A percentile compares a stretch with the other conserved stretches of the same genome.
These are phyloP conservation scores for Neoboletus magnificus DNA, from an alignment of 768 basidiomycete species.

Conservation along the genomic window DNA sequence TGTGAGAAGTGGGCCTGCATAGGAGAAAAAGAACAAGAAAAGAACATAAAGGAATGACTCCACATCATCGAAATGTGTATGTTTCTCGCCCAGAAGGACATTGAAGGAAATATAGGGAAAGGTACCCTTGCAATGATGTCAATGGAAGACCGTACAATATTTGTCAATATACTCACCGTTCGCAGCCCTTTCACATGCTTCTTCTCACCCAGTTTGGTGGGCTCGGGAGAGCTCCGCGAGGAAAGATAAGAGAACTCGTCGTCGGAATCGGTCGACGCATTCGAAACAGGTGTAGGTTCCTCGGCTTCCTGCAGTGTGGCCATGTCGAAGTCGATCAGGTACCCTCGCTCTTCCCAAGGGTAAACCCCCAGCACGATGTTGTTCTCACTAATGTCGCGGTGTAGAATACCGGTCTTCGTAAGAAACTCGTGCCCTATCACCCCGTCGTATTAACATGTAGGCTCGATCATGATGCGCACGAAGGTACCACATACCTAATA, in stretches of 20 bases:
- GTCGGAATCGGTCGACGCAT: not conserved
- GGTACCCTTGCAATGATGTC: not conserved
- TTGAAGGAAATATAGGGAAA: conserved; percentile 13
- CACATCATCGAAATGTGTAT: conserved; percentile 10
- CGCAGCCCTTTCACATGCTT: not conserved
- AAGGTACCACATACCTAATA: not conserved
- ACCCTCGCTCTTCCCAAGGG: not conserved
- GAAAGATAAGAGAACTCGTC: not conserved
- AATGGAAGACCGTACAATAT: not conserved
- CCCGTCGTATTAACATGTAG: not conserved
- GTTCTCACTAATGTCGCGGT: not conserved
- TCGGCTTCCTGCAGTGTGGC: not conserved
- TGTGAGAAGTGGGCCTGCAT: not conserved
- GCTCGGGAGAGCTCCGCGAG: too few species aligned
- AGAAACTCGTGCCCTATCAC: conserved; percentile 16
- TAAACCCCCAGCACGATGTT: not conserved
- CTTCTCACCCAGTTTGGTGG: not conserved
- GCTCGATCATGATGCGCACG: not conserved
- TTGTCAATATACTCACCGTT: too few species aligned
- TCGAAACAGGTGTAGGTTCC: not conserved
- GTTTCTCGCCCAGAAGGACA: not conserved
- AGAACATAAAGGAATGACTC: conserved; percentile 18
- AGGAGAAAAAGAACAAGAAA: conserved; percentile 14
- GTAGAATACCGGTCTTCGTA: not conserved
- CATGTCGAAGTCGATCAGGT: conserved; percentile 31